Evolutionary conservation across 129 eudicot genomes (phyloP), one percentile per base, ranked within the genome.

Genomic region (Arctium lappa): DNA sequence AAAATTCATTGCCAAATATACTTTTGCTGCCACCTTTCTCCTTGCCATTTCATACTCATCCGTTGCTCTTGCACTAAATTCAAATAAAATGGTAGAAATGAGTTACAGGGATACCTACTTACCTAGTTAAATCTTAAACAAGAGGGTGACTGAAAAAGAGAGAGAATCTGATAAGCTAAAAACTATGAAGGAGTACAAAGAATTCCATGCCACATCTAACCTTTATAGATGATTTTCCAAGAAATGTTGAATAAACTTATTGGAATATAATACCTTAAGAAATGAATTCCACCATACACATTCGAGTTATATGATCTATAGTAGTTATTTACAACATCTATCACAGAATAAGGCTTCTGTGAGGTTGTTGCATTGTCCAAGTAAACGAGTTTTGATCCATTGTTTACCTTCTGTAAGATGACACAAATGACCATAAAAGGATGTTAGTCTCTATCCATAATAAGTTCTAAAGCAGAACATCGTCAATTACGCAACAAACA

Each of bases 241-340:
- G 29, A 38, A 81, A 81, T 39, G 27, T 63, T 39, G 36, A 69
- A 79, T 7, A 68, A 15, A 11, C 15, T 50, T 27, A 65, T 42
- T 75, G 63, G 56, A 72, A 80, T 16, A 69, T 38, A 34, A 40
- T 80, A 95, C 99, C 99, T 96, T 75, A 96, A 83, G 70, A 86
- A 91, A 84, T 96, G 99, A 93, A 96, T 91, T 56, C 98, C 99
- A n/a, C 98, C 97, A 46, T 96, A 98, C 75, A 96, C 99, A 77
- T 96, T 96, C 22, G 98, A 88, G 89, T 96, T 96, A 82, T 91
- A 96, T 36, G 88, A 81, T 87, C 89, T 93, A 38, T 96, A 96
- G 82, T 96, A 96, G 72, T 89, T 83, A 78, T 81, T 88, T 81
- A 93, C 85, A 62, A 97, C 92, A 50, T 90, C 88, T 83, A 96